Percentiles rank a stretch among this genome's conserved stretches.
These are phyloP conservation scores for Bolboschoenoplectus hybrid DNA, from an alignment of 202 grass and related monocot genomes.

Conservation along the genomic window DNA sequence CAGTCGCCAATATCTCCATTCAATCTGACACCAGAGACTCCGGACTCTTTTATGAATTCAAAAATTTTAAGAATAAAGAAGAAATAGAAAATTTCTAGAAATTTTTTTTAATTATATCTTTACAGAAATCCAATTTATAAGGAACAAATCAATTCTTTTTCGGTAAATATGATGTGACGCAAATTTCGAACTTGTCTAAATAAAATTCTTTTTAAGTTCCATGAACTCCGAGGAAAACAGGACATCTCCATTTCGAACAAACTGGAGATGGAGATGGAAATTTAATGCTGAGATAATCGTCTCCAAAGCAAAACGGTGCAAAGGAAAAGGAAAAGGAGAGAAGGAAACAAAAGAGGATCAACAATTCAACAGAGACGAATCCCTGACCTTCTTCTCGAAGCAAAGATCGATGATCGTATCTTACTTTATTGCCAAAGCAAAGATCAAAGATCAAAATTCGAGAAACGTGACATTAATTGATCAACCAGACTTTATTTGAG, in stretches of 20 bases:
- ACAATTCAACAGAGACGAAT: not conserved
- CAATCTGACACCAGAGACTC: not conserved
- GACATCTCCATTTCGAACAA: not conserved
- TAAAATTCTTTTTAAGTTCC: not conserved
- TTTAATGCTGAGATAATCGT: not conserved
- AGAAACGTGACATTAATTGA: not conserved
- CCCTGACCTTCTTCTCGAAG: not conserved
- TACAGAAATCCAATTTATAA: not conserved
- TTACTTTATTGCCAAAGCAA: not conserved
- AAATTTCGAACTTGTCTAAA: not conserved
- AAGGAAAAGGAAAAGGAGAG: not conserved
- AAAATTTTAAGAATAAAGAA: not conserved
- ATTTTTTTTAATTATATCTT: not conserved
- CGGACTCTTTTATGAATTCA: not conserved
- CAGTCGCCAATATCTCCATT: not conserved
- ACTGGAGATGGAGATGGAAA: not conserved
- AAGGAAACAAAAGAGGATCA: not conserved
- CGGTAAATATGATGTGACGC: not conserved
- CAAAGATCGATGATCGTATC: not conserved
- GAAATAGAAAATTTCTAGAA: not conserved
- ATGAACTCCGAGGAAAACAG: not conserved
- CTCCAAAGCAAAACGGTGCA: not conserved
- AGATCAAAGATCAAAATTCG: not conserved
- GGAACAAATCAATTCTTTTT: not conserved
- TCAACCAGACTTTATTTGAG: not conserved